These are phyloP conservation scores for Zasmidium angulare DNA, from an alignment of 2,329 filamentous ascomycete genomes.

Conservation along the genomic window DNA sequence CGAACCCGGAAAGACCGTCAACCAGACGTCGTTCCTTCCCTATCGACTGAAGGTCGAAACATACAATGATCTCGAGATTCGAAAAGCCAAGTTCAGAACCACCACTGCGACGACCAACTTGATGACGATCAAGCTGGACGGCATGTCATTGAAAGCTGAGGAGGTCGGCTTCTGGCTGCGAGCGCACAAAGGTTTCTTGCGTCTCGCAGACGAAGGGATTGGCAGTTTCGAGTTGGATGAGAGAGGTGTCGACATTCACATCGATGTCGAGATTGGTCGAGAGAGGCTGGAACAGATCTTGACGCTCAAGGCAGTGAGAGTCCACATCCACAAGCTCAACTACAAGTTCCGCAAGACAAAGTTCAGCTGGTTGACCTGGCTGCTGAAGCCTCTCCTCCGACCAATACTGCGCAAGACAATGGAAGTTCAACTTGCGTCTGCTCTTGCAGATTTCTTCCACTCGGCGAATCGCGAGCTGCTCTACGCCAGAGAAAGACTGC, in stretches of 20 bases:
- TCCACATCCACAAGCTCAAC: constrained; percentile 82
- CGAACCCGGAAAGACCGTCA: constrained; percentile 81
- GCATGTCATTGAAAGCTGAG: constrained; percentile 78
- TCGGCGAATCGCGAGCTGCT: constrained; percentile 80
- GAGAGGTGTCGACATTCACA: constrained; percentile 78
- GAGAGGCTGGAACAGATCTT: constrained; percentile 79
- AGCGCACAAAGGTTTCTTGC: constrained; percentile 71
- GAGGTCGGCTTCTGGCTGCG: constrained; percentile 90
- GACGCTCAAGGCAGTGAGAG: constrained; percentile 70
- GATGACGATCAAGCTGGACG: constrained; percentile 75
- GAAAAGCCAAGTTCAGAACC: constrained; percentile 72
- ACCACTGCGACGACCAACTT: constrained; percentile 65
- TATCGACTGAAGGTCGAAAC: constrained; percentile 79
- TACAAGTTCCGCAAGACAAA: constrained; percentile 74
- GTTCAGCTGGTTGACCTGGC: constrained; percentile 75
- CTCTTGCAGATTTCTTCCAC: constrained; percentile 69
- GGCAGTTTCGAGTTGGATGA: constrained; percentile 84
- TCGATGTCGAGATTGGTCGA: constrained; percentile 80
- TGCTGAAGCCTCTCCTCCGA: constrained; percentile 79
- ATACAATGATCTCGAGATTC: constrained; percentile 81
- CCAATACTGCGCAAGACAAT: constrained; percentile 77
- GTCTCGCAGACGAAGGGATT: constrained; percentile 78
- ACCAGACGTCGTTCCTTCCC: constrained; percentile 84
- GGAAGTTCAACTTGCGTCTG: constrained; percentile 72
- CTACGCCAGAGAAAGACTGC: constrained; percentile 80